Evolutionary conservation across 306 rosid genomes (phyloP), one percentile per base, ranked within the genome.

Genomic region (Spatholobus suberectus): DNA sequence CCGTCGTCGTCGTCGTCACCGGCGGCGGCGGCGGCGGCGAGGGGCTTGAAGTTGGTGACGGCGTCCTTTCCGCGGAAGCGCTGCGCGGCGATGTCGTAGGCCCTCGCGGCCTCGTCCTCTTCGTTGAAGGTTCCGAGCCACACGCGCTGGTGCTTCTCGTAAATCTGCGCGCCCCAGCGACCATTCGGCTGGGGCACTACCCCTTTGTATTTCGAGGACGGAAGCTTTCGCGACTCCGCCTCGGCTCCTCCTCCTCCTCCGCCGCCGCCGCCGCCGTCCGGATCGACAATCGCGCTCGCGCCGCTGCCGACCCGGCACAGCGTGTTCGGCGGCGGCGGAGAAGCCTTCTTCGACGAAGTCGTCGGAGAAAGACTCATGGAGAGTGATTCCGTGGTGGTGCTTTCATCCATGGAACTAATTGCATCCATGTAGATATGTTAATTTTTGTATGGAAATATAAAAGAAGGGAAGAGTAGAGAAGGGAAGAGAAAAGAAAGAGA

Each of bases 131-230:
- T 96, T 2, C 99, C 99, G 5, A 96, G 84, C 99, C 99, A 96
- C 5, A 96, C 99, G 8, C 99, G 89, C 84, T 94, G 99, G 72
- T 96, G 99, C 87, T 96, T 96, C 92, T 96, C 99, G 86, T 96
- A 96, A 89, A 96, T 96, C 97, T 96, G 99, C 0, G 99, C 98
- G 0, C 99, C 99, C 99, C 99, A 96, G 0, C 99, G 98, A 3
- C 99, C 97, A 79, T 96, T 96, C 3, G 99, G 99, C 70, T 96
- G 99, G 0, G 99, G 99, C n/a, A 96, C 99, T 1, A 96, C 99
- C 4, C 99, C 99, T 73, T 96, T 96, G 90, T 87, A 94, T 43
- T 90, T 91, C 1, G 99, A 96, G 0, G 99, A 96, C 0, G 97
- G 98, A 0, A 96, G 94, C 43, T 96, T 96, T 3, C 98, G 69